Percentiles rank a stretch among this genome's conserved stretches.
These are phyloP conservation scores for Fusarium sp. DNA, from an alignment of 2,329 filamentous ascomycete genomes.

Conservation along the genomic window DNA sequence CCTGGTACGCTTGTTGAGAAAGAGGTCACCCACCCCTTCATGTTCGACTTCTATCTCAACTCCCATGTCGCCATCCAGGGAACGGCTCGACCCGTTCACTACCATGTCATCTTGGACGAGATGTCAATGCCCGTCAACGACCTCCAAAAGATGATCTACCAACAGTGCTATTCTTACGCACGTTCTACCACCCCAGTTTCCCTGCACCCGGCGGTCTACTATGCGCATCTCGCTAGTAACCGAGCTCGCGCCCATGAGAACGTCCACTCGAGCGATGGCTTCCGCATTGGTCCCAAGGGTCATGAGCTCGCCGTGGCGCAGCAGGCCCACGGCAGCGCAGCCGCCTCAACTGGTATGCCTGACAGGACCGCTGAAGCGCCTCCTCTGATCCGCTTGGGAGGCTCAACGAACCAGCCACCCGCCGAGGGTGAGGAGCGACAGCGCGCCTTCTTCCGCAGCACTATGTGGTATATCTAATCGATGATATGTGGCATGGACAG, in stretches of 20 bases:
- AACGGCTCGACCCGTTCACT: slow-evolving; percentile 91
- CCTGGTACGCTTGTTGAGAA: slow-evolving; percentile 90
- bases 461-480: slow-evolving; percentile 61
- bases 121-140: slow-evolving; percentile 74
- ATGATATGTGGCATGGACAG: background rate
- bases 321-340: slow-evolving; percentile 53
- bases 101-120: slow-evolving; percentile 90
- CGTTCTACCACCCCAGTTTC: slow-evolving; percentile 94
- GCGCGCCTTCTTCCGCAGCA: slow-evolving; percentile 54
- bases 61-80: slow-evolving; percentile 86
- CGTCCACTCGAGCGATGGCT: slow-evolving; percentile 60
- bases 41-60: slow-evolving; percentile 85
- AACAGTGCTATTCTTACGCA: slow-evolving; percentile 94
- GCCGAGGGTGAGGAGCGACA: slow-evolving; percentile 51
- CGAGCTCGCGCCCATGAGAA: slow-evolving; percentile 83
- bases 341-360: slow-evolving; percentile 40
- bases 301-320: slow-evolving; percentile 57
- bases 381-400: slow-evolving; percentile 52
- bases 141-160: slow-evolving; percentile 90
- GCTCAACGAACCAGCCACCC: slow-evolving; percentile 39
- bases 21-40: slow-evolving; percentile 90
- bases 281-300: slow-evolving; percentile 60
- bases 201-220: slow-evolving; percentile 90
- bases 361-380: slow-evolving; percentile 48
- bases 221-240: slow-evolving; percentile 88